These are phyloP conservation scores for Hypoxylon rubiginosum DNA, from an alignment of 2,329 filamentous ascomycete species.

Conservation along the genomic window DNA sequence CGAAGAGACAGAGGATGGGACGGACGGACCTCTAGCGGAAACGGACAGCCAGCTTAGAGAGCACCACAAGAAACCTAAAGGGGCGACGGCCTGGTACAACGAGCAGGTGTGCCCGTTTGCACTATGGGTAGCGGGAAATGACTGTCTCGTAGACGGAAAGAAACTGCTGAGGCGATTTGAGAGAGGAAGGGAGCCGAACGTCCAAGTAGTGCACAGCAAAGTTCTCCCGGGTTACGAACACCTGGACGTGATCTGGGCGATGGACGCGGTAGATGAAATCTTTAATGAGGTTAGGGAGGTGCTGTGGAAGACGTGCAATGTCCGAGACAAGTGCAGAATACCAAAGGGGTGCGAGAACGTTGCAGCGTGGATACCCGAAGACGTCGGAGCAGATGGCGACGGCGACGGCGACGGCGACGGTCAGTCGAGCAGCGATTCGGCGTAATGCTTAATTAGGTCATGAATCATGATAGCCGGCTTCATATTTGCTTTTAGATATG, in stretches of 20 bases:
- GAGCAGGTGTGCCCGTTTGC: conserved; percentile 84
- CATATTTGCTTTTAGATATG: conserved; percentile 9
- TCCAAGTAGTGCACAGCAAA: conserved; percentile 83
- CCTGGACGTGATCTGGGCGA: conserved; percentile 94
- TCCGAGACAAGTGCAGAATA: conserved; percentile 68
- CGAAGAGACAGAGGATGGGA: conserved; percentile 73
- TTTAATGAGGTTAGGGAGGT: conserved; percentile 85
- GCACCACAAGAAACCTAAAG: conserved; percentile 58
- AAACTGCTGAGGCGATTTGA: conserved; percentile 81
- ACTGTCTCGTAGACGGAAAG: conserved; percentile 86
- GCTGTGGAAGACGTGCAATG: conserved; percentile 81
- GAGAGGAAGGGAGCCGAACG: conserved; percentile 82
- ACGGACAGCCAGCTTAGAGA: conserved; percentile 49
- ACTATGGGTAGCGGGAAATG: conserved; percentile 86
- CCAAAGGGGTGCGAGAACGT: conserved; percentile 74
- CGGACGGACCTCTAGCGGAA: conserved; percentile 52
- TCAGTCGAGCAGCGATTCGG: conserved; percentile 53
- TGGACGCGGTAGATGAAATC: conserved; percentile 87
- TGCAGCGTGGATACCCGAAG: conserved; percentile 54
- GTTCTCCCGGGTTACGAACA: conserved; percentile 92
- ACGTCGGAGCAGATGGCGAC: conserved; percentile 26
- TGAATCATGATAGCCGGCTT: conserved; percentile 36
- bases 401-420: conserved; percentile 45
- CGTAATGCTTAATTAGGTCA: conserved; percentile 35
- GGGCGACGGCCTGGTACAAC: conserved; percentile 83